These are phyloP conservation scores for Nicotiana benthamiana DNA, from an alignment of 257 asterid genomes.

Conservation along the genomic window DNA sequence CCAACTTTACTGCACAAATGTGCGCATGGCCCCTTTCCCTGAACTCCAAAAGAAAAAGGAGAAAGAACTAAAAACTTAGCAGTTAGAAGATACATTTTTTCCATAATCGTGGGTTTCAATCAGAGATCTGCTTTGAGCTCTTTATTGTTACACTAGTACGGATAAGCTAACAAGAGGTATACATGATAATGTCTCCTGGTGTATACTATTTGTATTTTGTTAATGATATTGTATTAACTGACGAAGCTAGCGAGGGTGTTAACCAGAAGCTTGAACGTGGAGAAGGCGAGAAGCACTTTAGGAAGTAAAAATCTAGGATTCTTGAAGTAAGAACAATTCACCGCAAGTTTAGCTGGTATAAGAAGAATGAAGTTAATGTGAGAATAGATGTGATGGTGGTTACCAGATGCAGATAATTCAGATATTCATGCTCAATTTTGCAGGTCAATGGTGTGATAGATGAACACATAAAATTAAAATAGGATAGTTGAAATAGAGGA, in stretches of 20 bases:
- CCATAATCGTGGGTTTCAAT: background rate
- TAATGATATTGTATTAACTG: background rate
- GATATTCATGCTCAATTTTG: background rate
- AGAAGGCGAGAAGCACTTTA: too few relatives aligned
- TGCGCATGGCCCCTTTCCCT: too few relatives aligned
- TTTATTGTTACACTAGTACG: background rate
- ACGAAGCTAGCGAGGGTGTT: background rate
- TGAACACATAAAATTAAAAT: background rate
- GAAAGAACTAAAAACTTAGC: too few relatives aligned
- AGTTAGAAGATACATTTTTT: too few relatives aligned
- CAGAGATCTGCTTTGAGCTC: background rate
- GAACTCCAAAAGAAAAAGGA: too few relatives aligned
- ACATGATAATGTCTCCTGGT: background rate
- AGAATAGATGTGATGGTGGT: background rate
- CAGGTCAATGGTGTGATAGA: background rate
- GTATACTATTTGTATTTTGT: background rate
- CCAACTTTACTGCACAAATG: too few relatives aligned
- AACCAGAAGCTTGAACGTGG: background rate
- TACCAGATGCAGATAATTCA: background rate
- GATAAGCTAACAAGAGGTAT: background rate
- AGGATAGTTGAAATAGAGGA: background rate
- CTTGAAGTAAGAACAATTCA: background rate
- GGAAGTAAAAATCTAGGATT: background rate
- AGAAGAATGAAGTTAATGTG: background rate
- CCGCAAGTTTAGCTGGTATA: background rate